These are phyloP conservation scores for Peltaster fructicola DNA, from an alignment of 2,329 filamentous ascomycete genomes.

Conservation along the genomic window DNA sequence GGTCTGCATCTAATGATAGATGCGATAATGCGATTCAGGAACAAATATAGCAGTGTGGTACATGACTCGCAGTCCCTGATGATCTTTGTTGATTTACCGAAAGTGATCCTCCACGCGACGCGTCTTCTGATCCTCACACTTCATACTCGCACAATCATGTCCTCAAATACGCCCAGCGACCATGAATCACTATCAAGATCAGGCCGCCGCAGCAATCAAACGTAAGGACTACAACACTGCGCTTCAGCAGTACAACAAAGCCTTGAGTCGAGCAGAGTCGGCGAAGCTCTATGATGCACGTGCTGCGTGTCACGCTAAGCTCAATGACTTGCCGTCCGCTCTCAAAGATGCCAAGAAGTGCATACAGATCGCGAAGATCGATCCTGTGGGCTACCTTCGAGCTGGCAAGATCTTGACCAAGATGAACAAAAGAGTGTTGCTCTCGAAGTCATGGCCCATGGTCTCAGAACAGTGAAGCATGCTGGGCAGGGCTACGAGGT, in stretches of 20 bases:
- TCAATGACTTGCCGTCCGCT: slow-evolving; percentile 32
- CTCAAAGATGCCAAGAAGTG: slow-evolving; percentile 40
- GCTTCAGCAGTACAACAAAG: slow-evolving; percentile 19
- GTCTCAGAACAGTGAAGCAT: slow-evolving; percentile 34
- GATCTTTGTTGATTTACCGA: too few relatives aligned
- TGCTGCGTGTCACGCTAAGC: slow-evolving; percentile 36
- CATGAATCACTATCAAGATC: slow-evolving; percentile 15
- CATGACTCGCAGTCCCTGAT: too few relatives aligned
- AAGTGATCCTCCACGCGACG: too few relatives aligned
- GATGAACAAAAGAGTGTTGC: slow-evolving; percentile 36
- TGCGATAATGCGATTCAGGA: too few relatives aligned
- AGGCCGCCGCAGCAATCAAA: slow-evolving; percentile 27
- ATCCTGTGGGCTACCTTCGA: slow-evolving; percentile 41
- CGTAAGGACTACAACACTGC: slow-evolving; percentile 26
- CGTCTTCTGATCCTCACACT: too few relatives aligned
- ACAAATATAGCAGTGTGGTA: too few relatives aligned
- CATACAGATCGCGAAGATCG: slow-evolving; percentile 32
- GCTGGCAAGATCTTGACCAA: slow-evolving; percentile 31
- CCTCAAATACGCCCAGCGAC: too few relatives aligned
- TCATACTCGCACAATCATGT: too few relatives aligned
- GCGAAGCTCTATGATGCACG: slow-evolving; percentile 34
- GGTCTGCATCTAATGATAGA: too few relatives aligned
- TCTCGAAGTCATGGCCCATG: slow-evolving; percentile 38
- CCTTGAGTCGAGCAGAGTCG: slow-evolving; percentile 14
- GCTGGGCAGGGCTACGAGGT: slow-evolving; percentile 19